Base-by-base conservation (phyloP, 768 basidiomycete genomes). In the Leccinum uliginosum region DNA sequence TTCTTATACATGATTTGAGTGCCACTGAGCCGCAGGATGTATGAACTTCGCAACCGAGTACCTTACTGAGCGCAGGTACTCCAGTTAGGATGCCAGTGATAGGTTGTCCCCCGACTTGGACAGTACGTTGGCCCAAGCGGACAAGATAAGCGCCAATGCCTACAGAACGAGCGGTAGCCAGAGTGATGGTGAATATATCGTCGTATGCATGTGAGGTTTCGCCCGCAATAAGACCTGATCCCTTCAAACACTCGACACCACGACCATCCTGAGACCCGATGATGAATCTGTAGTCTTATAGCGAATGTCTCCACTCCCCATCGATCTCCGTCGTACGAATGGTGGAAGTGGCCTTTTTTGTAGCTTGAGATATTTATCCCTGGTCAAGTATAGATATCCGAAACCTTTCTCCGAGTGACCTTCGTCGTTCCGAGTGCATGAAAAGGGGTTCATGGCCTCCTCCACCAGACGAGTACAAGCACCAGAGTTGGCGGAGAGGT, bases 1-100 rank as follows among this genome's bases (percentile, higher is more conserved):
- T 99, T 99, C 84, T 98, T 98, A 84, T 93, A 91, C 97, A 99
- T 98, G 79, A 99, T 98, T 69, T 99, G 97, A n/a, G 97, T 98
- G 54, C 97, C 97, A 61, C 97, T 96, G 58, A 99, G 89, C 73
- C 98, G 97, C 64, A 99, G 54, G 93, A 97, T 9, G 97, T 98
- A 72, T 99, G 98, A 49, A 99, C 97, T 73, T 98, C 97, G 50
- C 97, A 90, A 59, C 97, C 97, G 46, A 99, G 85, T 6, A 99
- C 96, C 75, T 99, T 98, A 83, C 98, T 99, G 62, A 99, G 83
- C 5, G 97, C 97, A 7, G 85, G 85, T 26, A 96, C 96, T 64
- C 97, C 97, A 12, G 97, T 99, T 59, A 99, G 83, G 71, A 99
- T n/a, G n/a, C n/a, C n/a, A n/a, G n/a, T 99, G 76, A 99, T 98